Evolutionary conservation across 306 rosid genomes (phyloP), one percentile per base, ranked within the genome.

Genomic region (Lablab purpureus): DNA sequence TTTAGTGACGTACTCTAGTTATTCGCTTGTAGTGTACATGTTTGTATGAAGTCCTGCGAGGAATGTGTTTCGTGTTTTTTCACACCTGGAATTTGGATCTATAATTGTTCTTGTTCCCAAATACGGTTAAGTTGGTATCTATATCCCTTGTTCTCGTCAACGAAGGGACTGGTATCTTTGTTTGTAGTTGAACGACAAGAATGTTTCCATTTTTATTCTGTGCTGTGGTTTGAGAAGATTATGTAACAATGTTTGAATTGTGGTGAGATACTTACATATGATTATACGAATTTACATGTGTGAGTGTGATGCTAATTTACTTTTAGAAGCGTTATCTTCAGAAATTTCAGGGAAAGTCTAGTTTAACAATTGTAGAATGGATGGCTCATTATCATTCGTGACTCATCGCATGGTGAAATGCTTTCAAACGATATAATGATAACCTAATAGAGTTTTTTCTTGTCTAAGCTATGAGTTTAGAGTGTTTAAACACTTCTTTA

Each of bases 11-110:
- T 64, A 19, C 56, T 22, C 19, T n/a, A 73, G 36, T 45, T 21
- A 59, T 59, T 30, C 25, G 15, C 72, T 34, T 51, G 11, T 7
- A 81, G 82, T 51, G 7, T 10, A 85, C 80, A 75, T 80, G 85
- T 65, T 84, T 71, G 84, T 46, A 21, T 43, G 30, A 76, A 76
- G 47, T 5, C 62, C 82, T 15, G 1, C 4, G 4, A n/a, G 67
- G 10, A 60, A 46, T 66, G 15, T 70, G 23, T 58, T 36, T 68
- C 73, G 6, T 7, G 15, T 11, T 28, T 28, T 72, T 7, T 56
- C 40, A 23, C 40, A 25, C 69, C 12, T 12, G n/a, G 19, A 60
- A 5, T 10, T 67, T 41, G n/a, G 34, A 9, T 10, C 52, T 40
- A n/a, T 10, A 51, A 2, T 34, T 41, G 14, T 37, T 21, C 0